Conservation (phyloP, 2,329 filamentous ascomycete species). For the Fusarium sp. region DNA sequence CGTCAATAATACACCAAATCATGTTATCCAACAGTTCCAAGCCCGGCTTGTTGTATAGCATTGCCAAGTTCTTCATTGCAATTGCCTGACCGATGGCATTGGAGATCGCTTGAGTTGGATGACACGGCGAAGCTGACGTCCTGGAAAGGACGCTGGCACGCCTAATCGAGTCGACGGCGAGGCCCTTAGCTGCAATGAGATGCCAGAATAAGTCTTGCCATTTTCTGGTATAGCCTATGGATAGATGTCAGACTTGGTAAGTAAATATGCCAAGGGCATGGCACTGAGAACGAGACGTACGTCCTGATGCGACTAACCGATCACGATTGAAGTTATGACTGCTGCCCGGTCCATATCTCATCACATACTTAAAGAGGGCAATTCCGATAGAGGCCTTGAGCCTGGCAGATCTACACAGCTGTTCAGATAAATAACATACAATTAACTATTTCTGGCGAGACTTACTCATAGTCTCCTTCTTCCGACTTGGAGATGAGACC, state of each 20-base stretch:
- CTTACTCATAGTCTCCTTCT: neutral
- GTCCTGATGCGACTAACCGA: neutral
- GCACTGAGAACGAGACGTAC: neutral
- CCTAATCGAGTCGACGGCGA: neutral
- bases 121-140: neutral
- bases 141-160: neutral
- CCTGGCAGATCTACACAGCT: neutral
- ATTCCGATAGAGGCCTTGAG: neutral
- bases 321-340: neutral
- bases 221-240: neutral
- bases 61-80: neutral
- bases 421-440: neutral
- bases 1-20: neutral
- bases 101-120: neutral
- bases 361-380: neutral
- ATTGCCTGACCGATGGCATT: neutral
- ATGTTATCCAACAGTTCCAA: neutral
- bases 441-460: neutral
- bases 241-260: neutral
- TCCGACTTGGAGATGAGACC: neutral
- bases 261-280: neutral
- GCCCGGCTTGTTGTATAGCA: neutral
- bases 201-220: neutral
- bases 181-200: neutral
- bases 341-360: neutral